phyloP scores from a whole-genome alignment of 2,329 filamentous ascomycete species.

The Aspergillus caelatus region DNA sequence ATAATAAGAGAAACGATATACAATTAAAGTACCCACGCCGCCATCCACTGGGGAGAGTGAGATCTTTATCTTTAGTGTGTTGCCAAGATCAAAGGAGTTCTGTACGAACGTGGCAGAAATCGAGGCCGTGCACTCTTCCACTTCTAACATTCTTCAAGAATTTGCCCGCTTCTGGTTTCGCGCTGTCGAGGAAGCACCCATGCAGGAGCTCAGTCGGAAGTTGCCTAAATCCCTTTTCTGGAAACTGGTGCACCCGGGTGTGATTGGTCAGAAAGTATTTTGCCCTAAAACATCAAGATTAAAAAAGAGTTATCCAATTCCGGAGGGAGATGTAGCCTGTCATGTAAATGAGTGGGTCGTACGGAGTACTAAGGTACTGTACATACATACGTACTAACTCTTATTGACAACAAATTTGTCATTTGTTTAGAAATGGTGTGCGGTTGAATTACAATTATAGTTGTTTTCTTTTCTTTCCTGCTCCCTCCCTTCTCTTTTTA shows the following conservation, averaged over 20 bases:
- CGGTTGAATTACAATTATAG: not conserved
- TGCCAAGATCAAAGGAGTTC: constrained; percentile 30
- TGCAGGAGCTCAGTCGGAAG: constrained; percentile 17
- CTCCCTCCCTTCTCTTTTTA: not conserved
- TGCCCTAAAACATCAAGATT: not conserved
- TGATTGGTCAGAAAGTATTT: constrained; percentile 1
- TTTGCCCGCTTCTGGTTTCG: not conserved
- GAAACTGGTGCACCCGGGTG: not conserved
- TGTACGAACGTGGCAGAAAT: constrained; percentile 26
- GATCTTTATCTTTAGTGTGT: constrained; percentile 31
- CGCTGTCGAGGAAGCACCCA: constrained; percentile 7
- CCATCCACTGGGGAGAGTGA: constrained; percentile 22
- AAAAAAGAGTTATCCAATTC: not conserved
- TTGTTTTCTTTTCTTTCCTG: not conserved
- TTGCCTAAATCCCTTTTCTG: constrained; percentile 9
- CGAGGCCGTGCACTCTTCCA: constrained; percentile 21
- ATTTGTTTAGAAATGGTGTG: not conserved
- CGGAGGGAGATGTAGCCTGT: not conserved
- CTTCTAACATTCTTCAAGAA: constrained; percentile 1
- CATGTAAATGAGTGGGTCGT: not conserved
- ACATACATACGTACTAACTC: not conserved
- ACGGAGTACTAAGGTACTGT: not conserved
- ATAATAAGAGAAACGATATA: not conserved
- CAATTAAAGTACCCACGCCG: constrained; percentile 1
- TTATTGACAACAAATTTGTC: not conserved